Conservation (phyloP, 1,139 yeast species). For the Kurtzmaniella quercitrusa region DNA sequence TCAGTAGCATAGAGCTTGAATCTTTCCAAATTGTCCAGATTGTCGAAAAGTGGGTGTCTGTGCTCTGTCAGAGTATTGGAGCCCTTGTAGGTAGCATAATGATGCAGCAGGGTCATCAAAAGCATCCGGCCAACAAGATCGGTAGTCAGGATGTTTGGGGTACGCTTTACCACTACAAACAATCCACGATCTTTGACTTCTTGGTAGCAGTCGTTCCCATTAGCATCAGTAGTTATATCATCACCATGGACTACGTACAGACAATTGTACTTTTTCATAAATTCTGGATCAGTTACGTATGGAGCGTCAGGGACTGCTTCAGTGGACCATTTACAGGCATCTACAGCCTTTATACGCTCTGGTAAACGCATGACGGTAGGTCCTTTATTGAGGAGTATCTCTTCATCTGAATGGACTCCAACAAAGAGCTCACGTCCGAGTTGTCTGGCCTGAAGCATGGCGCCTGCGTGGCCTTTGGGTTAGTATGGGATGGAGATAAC, state of each 20-base stretch:
- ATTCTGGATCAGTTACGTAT: constrained; percentile 85
- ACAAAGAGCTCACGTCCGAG: constrained; percentile 69
- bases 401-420: constrained; percentile 92
- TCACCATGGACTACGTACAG: constrained; percentile 95
- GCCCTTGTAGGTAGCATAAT: constrained; percentile 31
- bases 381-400: constrained; percentile 77
- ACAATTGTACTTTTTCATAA: constrained; percentile 74
- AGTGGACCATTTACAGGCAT: constrained; percentile 89
- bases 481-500: constrained; percentile 6
- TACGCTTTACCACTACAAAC: constrained; percentile 83
- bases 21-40: constrained; percentile 28
- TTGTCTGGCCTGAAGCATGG: constrained; percentile 87
- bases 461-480: constrained; percentile 84
- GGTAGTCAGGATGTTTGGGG: constrained; percentile 92
- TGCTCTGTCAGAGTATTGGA: constrained; percentile 16
- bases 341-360: constrained; percentile 79
- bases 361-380: constrained; percentile 85
- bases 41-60: constrained; percentile 26
- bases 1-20: constrained; percentile 63
- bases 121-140: constrained; percentile 93
- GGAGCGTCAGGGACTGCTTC: constrained; percentile 76
- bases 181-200: constrained; percentile 80
- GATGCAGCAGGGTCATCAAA: constrained; percentile 55
- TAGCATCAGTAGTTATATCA: constrained; percentile 93
- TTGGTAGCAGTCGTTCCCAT: constrained; percentile 90